Percentiles rank a stretch among this genome's conserved stretches.
Evolutionary conservation across 1,139 yeast species (phyloP).

Genomic region (Hemisphaericaspora xylanilytica): DNA sequence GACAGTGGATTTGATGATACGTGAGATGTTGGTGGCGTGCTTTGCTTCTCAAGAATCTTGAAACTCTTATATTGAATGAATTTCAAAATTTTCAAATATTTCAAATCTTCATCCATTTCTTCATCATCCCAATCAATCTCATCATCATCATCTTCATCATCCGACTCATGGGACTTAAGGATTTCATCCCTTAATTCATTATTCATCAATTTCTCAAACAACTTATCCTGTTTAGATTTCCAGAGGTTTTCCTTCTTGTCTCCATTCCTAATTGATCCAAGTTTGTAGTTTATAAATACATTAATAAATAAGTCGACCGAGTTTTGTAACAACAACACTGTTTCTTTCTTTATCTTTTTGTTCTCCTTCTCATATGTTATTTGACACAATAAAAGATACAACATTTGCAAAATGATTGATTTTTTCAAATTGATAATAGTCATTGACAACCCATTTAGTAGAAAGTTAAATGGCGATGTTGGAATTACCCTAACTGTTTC

Average conservation of each 20-base stretch:
- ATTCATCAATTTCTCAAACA: slow-evolving; percentile 39
- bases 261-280: slow-evolving; percentile 8
- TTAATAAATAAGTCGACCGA: slow-evolving; percentile 39
- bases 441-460: slow-evolving; percentile 46
- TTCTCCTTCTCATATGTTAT: slow-evolving; percentile 26
- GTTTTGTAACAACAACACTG: slow-evolving; percentile 25
- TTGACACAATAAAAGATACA: slow-evolving; percentile 42
- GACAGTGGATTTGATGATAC: slow-evolving; percentile 4
- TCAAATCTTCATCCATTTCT: slow-evolving; percentile 49
- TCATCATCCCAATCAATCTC: slow-evolving; percentile 51
- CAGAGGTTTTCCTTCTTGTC: slow-evolving; percentile 15
- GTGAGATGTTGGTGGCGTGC: neutral
- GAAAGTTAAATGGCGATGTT: slow-evolving; percentile 40
- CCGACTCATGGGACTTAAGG: slow-evolving; percentile 31
- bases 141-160: slow-evolving; percentile 30
- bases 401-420: slow-evolving; percentile 44
- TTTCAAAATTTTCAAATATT: slow-evolving; percentile 43
- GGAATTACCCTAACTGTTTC: slow-evolving; percentile 31
- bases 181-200: slow-evolving; percentile 44
- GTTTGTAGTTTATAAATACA: slow-evolving; percentile 38
- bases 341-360: slow-evolving; percentile 24
- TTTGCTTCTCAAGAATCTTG: slow-evolving; percentile 13
- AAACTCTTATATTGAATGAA: slow-evolving; percentile 41
- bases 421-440: slow-evolving; percentile 47
- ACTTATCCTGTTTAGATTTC: slow-evolving; percentile 33